These are phyloP conservation scores for Exophiala mesophila DNA, from an alignment of 2,329 filamentous ascomycete species.

Conservation along the genomic window DNA sequence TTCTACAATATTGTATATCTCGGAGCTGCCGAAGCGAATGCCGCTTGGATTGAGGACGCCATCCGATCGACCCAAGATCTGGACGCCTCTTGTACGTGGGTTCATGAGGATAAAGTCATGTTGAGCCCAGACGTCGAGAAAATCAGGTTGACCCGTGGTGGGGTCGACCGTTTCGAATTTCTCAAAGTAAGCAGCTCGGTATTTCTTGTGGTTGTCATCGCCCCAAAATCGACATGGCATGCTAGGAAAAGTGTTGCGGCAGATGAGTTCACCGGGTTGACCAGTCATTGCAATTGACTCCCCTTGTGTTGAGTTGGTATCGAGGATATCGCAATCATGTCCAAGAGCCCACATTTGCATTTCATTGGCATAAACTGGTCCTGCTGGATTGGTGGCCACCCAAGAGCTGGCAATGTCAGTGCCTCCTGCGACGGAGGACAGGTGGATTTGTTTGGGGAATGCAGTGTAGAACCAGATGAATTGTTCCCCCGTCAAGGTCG, in stretches of 20 bases:
- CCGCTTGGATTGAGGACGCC: constrained; percentile 46
- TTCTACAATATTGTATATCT: constrained; percentile 48
- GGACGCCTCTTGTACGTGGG: constrained; percentile 37
- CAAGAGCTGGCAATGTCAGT: constrained; percentile 45
- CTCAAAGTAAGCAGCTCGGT: constrained; percentile 44
- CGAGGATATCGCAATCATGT: constrained; percentile 44
- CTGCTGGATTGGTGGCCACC: constrained; percentile 40
- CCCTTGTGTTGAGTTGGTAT: constrained; percentile 32
- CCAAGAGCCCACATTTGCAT: constrained; percentile 44
- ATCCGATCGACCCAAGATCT: constrained; percentile 44
- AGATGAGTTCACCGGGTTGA: constrained; percentile 43
- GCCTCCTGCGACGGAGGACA: constrained; percentile 43
- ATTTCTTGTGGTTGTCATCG: constrained; percentile 37
- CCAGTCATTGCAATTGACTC: constrained; percentile 25
- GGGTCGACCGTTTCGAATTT: constrained; percentile 28
- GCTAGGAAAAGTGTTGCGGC: constrained; percentile 43
- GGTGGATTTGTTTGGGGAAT: constrained; percentile 35
- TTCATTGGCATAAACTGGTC: constrained; percentile 42
- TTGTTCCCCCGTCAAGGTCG: constrained; percentile 39
- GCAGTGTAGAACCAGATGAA: constrained; percentile 44
- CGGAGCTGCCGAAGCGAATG: constrained; percentile 44
- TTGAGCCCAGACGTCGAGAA: constrained; percentile 41
- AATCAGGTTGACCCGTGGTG: constrained; percentile 11
- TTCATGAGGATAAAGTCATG: constrained; percentile 45
- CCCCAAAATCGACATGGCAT: constrained; percentile 46